Base-by-base conservation (phyloP, 441 rosid species). In the Pelargonium fulgidum region DNA sequence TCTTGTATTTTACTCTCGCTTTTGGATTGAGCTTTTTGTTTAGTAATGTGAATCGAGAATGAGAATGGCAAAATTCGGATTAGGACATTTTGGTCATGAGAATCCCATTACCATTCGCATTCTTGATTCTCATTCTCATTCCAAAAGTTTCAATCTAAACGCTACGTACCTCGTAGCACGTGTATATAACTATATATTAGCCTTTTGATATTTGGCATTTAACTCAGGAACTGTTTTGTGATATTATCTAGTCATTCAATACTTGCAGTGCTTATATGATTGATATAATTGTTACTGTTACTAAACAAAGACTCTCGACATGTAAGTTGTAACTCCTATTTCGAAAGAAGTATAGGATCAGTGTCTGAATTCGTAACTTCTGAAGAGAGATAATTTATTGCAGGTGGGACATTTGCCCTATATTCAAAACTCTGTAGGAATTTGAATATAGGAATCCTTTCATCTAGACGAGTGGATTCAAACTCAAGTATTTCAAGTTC, bases 351-450 rank as follows among this genome's bases (percentile, higher is more conserved):
- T 1, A 29, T 29, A 8, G 56, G 10, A 39, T 1, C 48, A 1
- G 16, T 64, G 12, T 33, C 17, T 71, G 66, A 6, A 36, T 11
- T 41, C 61, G 39, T 81, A 33, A 72, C 17, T 59, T 22, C 14
- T 33, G 11, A 41, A 20, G 33, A 48, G 22, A 70, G 41, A 65
- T 66, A 67, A 39, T 62, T 65, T 41, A 24, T 66, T 79, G 85
- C 82, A 87, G 93, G 93, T 65, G 90, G 90, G 61, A 84, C 89
- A 24, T 86, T 87, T 77, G 93, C 93, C 12, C 64, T 87, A 76
- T 84, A 87, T 75, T 83, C 93, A 16, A 69, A 83, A 64, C 86
- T 87, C 17, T 84, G 90, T 70, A 79, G 88, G 79, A 81, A 84
- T 13, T 68, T 83, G 85, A 76, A 84, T 75, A 77, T 84, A 8